Evolutionary conservation across 1,284 basidiomycete genomes (phyloP).

Genomic region (Chondrostereum purpureum): DNA sequence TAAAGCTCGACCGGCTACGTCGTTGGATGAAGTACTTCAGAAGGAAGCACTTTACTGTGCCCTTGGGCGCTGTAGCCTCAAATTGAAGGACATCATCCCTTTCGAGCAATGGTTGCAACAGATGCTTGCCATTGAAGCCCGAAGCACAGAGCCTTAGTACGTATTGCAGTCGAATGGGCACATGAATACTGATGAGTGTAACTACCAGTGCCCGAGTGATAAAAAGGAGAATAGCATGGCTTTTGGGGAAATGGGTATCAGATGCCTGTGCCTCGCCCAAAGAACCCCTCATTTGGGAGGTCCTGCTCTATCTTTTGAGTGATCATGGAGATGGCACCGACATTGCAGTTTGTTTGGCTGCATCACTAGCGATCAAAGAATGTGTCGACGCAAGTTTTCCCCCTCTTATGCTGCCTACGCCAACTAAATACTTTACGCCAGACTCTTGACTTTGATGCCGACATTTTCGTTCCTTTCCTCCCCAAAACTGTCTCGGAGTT

Average conservation of each 20-base stretch:
- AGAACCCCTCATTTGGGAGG: constrained; percentile 69
- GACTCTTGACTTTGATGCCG: constrained; percentile 53
- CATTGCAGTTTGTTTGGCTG: constrained; percentile 76
- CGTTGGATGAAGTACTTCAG: constrained; percentile 63
- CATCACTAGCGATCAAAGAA: constrained; percentile 69
- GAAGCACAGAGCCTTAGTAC: constrained; percentile 50
- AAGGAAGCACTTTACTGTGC: constrained; percentile 89
- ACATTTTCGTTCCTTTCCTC: constrained; percentile 56
- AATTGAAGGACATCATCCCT: constrained; percentile 58
- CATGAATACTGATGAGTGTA: neutral
- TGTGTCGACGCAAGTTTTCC: constrained; percentile 69
- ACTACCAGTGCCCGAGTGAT: constrained; percentile 71
- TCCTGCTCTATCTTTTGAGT: constrained; percentile 67
- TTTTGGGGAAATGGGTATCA: constrained; percentile 79
- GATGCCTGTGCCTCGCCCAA: constrained; percentile 59
- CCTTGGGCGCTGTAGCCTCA: constrained; percentile 71
- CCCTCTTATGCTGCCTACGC: neutral
- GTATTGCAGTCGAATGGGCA: constrained; percentile 14
- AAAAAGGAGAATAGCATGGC: constrained; percentile 85
- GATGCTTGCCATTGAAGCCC: constrained; percentile 52
- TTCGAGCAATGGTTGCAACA: constrained; percentile 63
- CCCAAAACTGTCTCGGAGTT: constrained; percentile 53
- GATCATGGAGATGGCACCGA: constrained; percentile 69
- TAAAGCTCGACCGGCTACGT: constrained; percentile 45
- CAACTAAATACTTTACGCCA: constrained; percentile 21